Evolutionary conservation across 2,329 filamentous ascomycete genomes (phyloP).

Genomic region (Dothistroma septosporum): DNA sequence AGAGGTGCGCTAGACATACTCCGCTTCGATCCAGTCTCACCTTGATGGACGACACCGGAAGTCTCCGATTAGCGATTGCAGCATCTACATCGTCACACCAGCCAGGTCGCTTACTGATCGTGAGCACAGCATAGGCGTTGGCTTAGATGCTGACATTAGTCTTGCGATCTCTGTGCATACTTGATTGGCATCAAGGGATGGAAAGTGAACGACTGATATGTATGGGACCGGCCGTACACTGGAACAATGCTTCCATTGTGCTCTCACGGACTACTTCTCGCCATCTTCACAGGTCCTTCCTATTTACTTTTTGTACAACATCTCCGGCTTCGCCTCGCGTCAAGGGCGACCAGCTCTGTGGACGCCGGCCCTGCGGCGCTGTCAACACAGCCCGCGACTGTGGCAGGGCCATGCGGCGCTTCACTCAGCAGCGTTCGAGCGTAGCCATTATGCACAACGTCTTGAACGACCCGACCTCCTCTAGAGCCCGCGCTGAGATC

Average conservation of each 20-base stretch:
- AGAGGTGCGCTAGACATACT: neutral
- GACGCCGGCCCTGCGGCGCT: neutral
- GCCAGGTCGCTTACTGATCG: neutral
- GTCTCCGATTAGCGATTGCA: neutral
- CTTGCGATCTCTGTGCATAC: no score
- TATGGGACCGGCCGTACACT: no score
- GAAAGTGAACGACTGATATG: no score
- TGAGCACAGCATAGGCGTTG: no score
- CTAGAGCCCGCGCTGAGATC: neutral
- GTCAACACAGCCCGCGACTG: neutral
- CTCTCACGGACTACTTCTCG: neutral
- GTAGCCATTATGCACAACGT: neutral
- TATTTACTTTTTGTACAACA: neutral
- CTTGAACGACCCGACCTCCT: neutral
- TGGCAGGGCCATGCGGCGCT: neutral
- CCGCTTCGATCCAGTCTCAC: neutral
- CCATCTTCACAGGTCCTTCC: constrained; percentile 24
- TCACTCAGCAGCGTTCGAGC: neutral
- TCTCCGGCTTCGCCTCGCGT: neutral
- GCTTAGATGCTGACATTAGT: no score
- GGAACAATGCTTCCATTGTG: neutral
- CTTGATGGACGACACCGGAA: neutral
- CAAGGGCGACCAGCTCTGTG: neutral
- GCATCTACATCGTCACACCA: neutral
- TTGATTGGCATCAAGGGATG: no score